Conservation (phyloP, 2,329 filamentous ascomycete genomes). For the Colletotrichum sp. region DNA sequence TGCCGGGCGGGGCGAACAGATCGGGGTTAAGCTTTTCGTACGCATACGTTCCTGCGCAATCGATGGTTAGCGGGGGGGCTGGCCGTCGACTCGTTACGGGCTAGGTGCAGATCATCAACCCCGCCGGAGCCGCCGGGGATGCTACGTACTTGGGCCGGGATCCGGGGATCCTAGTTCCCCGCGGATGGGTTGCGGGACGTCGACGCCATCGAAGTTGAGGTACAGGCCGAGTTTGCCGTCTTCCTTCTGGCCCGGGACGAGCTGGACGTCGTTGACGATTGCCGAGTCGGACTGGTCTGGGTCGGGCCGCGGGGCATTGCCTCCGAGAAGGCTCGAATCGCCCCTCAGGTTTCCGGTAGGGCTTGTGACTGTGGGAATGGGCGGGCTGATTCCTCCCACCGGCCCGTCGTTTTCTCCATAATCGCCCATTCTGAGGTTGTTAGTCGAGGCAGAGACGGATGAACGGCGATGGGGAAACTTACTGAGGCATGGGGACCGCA, state of each 20-base stretch:
- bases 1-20: slow-evolving; percentile 56
- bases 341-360: slow-evolving; percentile 46
- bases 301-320: slow-evolving; percentile 40
- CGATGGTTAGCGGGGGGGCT: neutral
- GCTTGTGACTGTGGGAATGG: slow-evolving; percentile 40
- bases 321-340: slow-evolving; percentile 42
- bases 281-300: slow-evolving; percentile 39
- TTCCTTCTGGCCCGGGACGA: slow-evolving; percentile 55
- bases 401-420: slow-evolving; percentile 47
- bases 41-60: slow-evolving; percentile 27
- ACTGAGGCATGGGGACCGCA: slow-evolving; percentile 10
- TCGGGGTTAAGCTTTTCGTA: slow-evolving; percentile 62
- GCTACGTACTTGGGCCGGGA: slow-evolving; percentile 52
- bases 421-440: slow-evolving; percentile 34
- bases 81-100: neutral
- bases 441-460: neutral
- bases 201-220: slow-evolving; percentile 56
- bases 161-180: slow-evolving; percentile 54
- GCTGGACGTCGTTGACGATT: slow-evolving; percentile 39
- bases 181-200: slow-evolving; percentile 61
- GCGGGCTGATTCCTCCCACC: slow-evolving; percentile 44
- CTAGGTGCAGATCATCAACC: neutral
- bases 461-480: neutral
- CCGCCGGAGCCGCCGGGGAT: neutral
- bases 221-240: slow-evolving; percentile 54